phyloP scores from a whole-genome alignment of 1,139 yeast species.

The Groenewaldozyma sp. region DNA sequence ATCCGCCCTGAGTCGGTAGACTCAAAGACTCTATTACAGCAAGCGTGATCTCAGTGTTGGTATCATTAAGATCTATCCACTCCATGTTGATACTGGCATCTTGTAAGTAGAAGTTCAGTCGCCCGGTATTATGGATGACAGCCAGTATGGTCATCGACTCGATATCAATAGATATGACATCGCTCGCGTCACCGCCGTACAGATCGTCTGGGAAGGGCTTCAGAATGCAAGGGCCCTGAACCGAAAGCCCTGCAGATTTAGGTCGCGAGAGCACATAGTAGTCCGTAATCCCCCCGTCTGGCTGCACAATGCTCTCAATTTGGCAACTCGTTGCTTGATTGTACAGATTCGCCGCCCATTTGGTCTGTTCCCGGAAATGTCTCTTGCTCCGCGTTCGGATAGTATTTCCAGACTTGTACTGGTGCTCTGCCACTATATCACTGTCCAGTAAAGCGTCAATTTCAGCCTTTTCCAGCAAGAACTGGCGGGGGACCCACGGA shows the following conservation, averaged over 20 bases:
- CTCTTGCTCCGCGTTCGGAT: conserved; percentile 8
- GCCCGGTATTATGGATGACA: conserved; percentile 19
- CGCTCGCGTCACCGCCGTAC: conserved; percentile 36
- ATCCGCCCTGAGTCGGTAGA: not conserved
- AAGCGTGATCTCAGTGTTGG: not conserved
- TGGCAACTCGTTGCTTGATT: conserved; percentile 17
- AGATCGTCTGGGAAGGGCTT: conserved; percentile 43
- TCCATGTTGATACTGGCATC: conserved; percentile 18
- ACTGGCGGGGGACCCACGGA: conserved; percentile 44
- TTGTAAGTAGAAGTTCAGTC: conserved; percentile 22
- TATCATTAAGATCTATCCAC: conserved; percentile 12
- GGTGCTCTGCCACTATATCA: conserved; percentile 28
- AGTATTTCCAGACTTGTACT: conserved; percentile 10
- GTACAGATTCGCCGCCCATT: conserved; percentile 24
- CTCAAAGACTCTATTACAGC: conserved; percentile 1
- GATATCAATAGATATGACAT: conserved; percentile 26
- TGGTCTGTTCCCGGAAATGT: conserved; percentile 19
- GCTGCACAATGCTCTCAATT: conserved; percentile 15
- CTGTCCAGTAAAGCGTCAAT: conserved; percentile 36
- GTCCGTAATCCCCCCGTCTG: conserved; percentile 15
- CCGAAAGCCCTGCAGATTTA: conserved; percentile 6
- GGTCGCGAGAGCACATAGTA: conserved; percentile 19
- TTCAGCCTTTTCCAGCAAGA: conserved; percentile 31
- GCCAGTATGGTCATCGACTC: conserved; percentile 21
- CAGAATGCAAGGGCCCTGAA: conserved; percentile 47